Base-by-base conservation (phyloP, 352 stramenopile genomes). In the Phytophthora ramorum region DNA sequence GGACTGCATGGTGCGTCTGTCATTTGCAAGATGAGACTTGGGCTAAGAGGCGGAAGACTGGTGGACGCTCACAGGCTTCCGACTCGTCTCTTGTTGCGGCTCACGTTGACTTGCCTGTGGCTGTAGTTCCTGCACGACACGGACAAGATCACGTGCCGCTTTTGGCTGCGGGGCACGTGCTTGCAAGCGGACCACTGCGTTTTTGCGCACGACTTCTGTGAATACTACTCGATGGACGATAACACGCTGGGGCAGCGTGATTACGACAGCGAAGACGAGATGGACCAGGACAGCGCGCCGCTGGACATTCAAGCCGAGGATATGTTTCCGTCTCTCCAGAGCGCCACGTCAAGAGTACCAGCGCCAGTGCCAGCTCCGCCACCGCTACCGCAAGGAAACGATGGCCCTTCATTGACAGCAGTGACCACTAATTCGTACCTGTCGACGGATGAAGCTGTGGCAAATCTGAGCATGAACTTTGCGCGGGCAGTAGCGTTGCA, bases 41-140 rank as follows among this genome's bases (percentile, higher is more conserved):
- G 19, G 56, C 45, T 46, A 44, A 37, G 49, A 55, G 40, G 35
- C 55, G 34, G 49, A 48, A 61, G 49, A 58, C 34, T 48, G 38
- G 32, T 57, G 53, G 44, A 51, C 66, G 58, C 63, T 69, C 58
- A 62, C 46, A 41, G 60, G 49, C 47, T 63, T 53, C 17, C 61
- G 51, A 51, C 43, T 73, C 58, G 45, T 69, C 64, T 48, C 51
- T 75, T 67, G 44, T 71, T 61, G 48, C 44, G 57, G 45, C 55
- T 77, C 47, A 63, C 40, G 19, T 63, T 76, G 57, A 35, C 38
- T 58, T 68, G 28, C 44, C 52, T 73, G 45, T 75, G 59, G 47
- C 49, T 60, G 9, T 64, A 95, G 87, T 96, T 96, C 73, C 63
- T 96, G 35, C 87, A 96, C 60, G 85, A 94, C 60, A 96, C 87